A percentile compares a stretch with the other conserved stretches of the same genome.
Evolutionary conservation across 2,329 filamentous ascomycete genomes (phyloP).

Genomic region (Cladosporium sp.): DNA sequence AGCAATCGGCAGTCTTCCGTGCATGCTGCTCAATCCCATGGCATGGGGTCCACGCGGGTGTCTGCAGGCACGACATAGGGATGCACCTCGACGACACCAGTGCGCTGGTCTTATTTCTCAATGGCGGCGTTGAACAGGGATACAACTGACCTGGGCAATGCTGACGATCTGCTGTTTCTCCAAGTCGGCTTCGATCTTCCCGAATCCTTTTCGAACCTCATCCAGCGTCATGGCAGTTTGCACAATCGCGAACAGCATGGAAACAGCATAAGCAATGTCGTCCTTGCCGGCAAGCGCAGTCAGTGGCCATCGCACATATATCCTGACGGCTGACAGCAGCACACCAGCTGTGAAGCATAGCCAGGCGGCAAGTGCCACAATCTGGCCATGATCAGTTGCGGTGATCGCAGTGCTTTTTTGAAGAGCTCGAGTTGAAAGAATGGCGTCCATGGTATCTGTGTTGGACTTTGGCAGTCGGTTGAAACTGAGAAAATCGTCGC

Average conservation of each 20-base stretch:
- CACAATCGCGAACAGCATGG: conserved; percentile 2
- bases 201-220: conserved; percentile 2
- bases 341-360: conserved; percentile 17
- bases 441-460: no score
- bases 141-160: conserved; percentile 8
- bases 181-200: conserved; percentile 3
- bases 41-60: not conserved
- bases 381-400: conserved; percentile 14
- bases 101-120: no score
- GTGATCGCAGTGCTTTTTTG: conserved; percentile 17
- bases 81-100: not conserved
- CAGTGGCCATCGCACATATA: conserved; percentile 15
- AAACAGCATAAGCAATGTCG: conserved; percentile 6
- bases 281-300: conserved; percentile 9
- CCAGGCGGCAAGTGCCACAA: conserved; percentile 15
- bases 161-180: not conserved
- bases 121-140: no score
- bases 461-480: no score
- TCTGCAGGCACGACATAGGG: not conserved
- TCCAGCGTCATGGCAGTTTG: conserved; percentile 4
- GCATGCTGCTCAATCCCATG: not conserved
- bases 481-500: no score
- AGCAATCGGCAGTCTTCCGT: no score
- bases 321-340: conserved; percentile 2
- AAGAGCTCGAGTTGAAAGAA: conserved; percentile 4